phyloP scores from a whole-genome alignment of 2,329 filamentous ascomycete species.

The Ascochyta lentis region DNA sequence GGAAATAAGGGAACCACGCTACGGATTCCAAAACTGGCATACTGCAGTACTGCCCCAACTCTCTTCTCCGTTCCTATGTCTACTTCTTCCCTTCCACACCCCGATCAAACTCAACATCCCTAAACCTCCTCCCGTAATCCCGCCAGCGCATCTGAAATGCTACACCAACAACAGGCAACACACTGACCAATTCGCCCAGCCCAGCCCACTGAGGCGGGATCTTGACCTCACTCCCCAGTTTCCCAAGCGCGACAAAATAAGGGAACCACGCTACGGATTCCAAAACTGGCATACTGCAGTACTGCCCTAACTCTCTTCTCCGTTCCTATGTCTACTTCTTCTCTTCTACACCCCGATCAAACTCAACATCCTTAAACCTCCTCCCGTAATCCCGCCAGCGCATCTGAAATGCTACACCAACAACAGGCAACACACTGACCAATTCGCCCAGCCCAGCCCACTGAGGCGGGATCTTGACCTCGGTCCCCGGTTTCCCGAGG shows the following conservation, averaged over 20 bases:
- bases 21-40: too few species aligned
- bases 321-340: neutral
- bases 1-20: too few species aligned
- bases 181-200: conserved; percentile 75
- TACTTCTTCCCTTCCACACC: neutral
- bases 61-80: too few species aligned
- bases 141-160: conserved; percentile 58
- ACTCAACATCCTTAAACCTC: conserved; percentile 11
- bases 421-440: conserved; percentile 75
- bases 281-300: too few species aligned
- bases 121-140: conserved; percentile 30
- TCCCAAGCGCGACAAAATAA: conserved; percentile 49
- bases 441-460: conserved; percentile 76
- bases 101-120: neutral
- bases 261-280: too few species aligned
- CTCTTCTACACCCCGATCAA: neutral
- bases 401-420: conserved; percentile 62
- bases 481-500: neutral
- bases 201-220: conserved; percentile 71
- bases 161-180: conserved; percentile 70
- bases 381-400: conserved; percentile 44
- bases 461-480: conserved; percentile 63
- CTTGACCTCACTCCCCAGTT: conserved; percentile 42
- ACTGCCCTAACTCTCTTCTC: too few species aligned
- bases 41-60: too few species aligned